phyloP scores from a whole-genome alignment of 495 filamentous ascomycete species.

The Astrothelium macrocarpum region DNA sequence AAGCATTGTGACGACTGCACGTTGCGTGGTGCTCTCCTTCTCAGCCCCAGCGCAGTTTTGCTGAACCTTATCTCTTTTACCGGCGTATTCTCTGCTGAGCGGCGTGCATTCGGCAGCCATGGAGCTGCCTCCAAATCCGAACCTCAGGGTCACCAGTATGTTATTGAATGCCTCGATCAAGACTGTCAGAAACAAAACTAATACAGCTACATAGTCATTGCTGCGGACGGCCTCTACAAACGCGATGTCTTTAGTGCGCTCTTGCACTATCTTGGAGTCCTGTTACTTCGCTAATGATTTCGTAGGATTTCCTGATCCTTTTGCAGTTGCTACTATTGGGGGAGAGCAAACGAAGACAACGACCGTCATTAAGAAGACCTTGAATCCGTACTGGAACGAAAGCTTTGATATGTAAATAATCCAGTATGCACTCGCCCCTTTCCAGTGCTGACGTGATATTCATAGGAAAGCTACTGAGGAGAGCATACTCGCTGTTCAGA shows the following conservation, averaged over 20 bases:
- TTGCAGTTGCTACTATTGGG: slow-evolving; percentile 90
- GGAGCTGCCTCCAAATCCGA: slow-evolving; percentile 41
- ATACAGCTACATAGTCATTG: slow-evolving; percentile 57
- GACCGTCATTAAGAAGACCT: slow-evolving; percentile 86
- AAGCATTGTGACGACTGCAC: not conserved
- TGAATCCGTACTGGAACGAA: slow-evolving; percentile 99
- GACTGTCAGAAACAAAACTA: not conserved
- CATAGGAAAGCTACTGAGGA: slow-evolving; percentile 76
- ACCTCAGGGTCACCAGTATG: slow-evolving; percentile 58
- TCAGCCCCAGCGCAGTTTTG: not conserved
- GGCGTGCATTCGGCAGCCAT: slow-evolving; percentile 16
- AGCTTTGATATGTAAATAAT: slow-evolving; percentile 82
- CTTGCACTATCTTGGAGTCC: slow-evolving; percentile 19
- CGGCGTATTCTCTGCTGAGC: not conserved
- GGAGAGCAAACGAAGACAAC: slow-evolving; percentile 97
- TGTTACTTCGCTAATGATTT: slow-evolving; percentile 15
- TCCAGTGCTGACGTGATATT: slow-evolving; percentile 21
- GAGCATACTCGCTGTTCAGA: slow-evolving; percentile 92
- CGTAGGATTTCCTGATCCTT: slow-evolving; percentile 90
- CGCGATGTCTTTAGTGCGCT: slow-evolving; percentile 93
- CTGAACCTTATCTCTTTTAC: not conserved
- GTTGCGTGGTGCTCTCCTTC: not conserved
- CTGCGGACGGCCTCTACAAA: slow-evolving; percentile 96
- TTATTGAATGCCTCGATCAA: slow-evolving; percentile 9
- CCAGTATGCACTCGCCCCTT: slow-evolving; percentile 4